Evolutionary conservation across 352 stramenopile species (phyloP), one percentile per base, ranked within the genome.

Genomic region (Phytophthora pistaciae): DNA sequence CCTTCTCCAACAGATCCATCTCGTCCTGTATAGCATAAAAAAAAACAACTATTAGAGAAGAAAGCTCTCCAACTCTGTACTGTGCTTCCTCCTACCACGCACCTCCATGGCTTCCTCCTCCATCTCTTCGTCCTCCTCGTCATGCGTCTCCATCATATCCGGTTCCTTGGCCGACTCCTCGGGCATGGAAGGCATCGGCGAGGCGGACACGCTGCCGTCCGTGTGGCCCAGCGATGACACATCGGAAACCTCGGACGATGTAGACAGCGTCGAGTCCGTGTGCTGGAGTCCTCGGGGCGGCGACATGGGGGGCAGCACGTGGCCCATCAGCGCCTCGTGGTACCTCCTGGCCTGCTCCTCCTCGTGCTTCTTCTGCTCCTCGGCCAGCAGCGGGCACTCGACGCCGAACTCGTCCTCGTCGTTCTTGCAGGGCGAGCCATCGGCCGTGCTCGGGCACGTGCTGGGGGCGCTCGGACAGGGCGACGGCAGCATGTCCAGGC

Each of bases 1-100:
- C 86, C 57, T 93, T 93, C 66, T 83, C 59, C 56, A 93, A 59
- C 70, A 93, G 42, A 23, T 91, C 77, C 21, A 78, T 65, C 38
- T 93, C 82, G 52, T 90, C 74, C 80, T 92, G 31, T 3, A 29
- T 29, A 29, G 25, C 25, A 29, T 29, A 29, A 27, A 27, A 27
- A 1, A 27, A 3, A 27, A 27, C 25, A 27, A 27, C n/a, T n/a
- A n/a, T 27, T 27, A 27, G 25, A 27, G 25, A 27, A 27, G 25
- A 29, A 29, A 29, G 25, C 25, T 29, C 25, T 29, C 25, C 25
- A 29, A 29, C 25, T 5, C 25, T 29, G 25, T 29, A 40, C 33
- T 40, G 9, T 40, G 13, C 33, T 10, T 40, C 9, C 11, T 53
- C 49, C 10, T 20, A 10, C 5, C n/a, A 80, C 70, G 61, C 70